Evolutionary conservation across 2,329 filamentous ascomycete genomes (phyloP), one percentile per base, ranked within the genome.

Genomic region (Claviceps monticola): DNA sequence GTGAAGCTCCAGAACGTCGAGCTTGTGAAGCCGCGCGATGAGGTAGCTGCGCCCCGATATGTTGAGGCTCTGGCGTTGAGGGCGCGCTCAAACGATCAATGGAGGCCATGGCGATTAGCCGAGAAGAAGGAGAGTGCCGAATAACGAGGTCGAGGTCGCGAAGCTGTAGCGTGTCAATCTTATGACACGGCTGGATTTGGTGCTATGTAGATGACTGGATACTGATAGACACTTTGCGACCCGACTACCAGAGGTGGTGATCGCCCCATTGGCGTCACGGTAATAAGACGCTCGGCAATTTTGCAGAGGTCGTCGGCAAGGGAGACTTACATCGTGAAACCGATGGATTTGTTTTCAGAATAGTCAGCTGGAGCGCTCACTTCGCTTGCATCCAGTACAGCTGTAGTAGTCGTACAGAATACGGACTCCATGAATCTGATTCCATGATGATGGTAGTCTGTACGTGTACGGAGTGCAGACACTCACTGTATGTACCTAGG

Each of bases 1-100:
- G 62, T 2, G 64, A 64, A 16, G 53, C 51, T 58, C 55, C 26
- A 56, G 60, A 41, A 5, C 44, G 34, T 37, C 45, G 52, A 37
- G 23, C 16, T 47, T 51, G 52, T 11, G 50, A 50, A 26, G 58
- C 58, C 7, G 57, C 51, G 17, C 56, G 61, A 34, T 19, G 51
- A 53, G 59, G 46, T 58, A 64, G 51, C 42, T 49, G 54, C 23
- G 26, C 19, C 37, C 37, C 39, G 23, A 48, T 50, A 29, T 47
- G 46, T 23, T 48, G 51, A 39, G 56, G 53, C 34, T 52, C 45
- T 29, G 56, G 51, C 9, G 51, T 49, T 26, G 55, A 36, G 11
- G 53, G 47, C 39, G 53, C 46, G 34, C 49, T 53, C 16, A 51
- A 46, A 7, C 46, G 50, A 17, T 50, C 49, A 37, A 44, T 56